Evolutionary conservation across 2,329 filamentous ascomycete genomes (phyloP), one percentile per base, ranked within the genome.

Genomic region (Mariannaea elegans): DNA sequence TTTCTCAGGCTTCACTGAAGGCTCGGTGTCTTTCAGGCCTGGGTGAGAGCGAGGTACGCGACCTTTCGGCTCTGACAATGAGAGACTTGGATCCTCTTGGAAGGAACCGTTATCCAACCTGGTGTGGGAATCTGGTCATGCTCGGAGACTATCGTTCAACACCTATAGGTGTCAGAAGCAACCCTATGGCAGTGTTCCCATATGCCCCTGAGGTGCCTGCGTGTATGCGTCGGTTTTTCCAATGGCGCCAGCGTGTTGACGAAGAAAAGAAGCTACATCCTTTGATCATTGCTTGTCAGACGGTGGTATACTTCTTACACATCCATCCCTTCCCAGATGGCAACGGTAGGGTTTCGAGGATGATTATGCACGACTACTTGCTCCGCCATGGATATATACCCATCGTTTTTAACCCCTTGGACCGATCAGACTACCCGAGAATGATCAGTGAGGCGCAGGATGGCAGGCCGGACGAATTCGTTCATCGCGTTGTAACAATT

Each of bases 281-380:
- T 7, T 36, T 56, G 2, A 23, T 56, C 12, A 24, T 49, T 27
- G 44, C 44, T 10, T 56, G 44, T 4, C 53, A 56, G 9, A 49
- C 24, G 1, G 27, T 42, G 16, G 34, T 32, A 24, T 56, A 56
- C 24, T 56, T 56, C 18, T 8, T 56, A 4, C 53, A 56, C 8
- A 42, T 56, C 6, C 53, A 56, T 7, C 36, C 53, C 7, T 56
- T 56, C 13, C 18, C 18, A 9, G 53, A 49, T 34, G 53, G 53
- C 2, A 56, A 56, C 18, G 44, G 34, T 9, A 23, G 53, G n/a
- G 44, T 56, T 6, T 49, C 45, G 2, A 42, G 53, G 12, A 56
- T 56, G 53, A 41, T 56, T 3, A 44, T 56, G 53, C 53, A 56
- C 7, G 53, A 56, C 16, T 56, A 49, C 19, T 14, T 56, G n/a